Percentiles rank a stretch among this genome's conserved stretches.
Conservation (phyloP, 768 basidiomycete genomes). For the Sistotremastrum suecicum region DNA sequence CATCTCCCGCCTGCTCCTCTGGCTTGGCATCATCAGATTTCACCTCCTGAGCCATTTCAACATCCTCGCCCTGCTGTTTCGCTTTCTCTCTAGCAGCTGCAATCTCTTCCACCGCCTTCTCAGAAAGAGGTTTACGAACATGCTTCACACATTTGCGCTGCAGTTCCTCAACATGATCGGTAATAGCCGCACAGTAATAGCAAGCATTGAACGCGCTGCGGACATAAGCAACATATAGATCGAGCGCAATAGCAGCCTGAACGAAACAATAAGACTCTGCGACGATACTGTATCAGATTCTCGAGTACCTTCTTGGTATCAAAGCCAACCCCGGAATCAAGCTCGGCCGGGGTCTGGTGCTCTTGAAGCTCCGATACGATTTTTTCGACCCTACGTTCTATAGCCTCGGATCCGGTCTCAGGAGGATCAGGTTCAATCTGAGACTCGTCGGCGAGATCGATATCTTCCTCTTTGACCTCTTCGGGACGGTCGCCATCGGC, state of each 20-base stretch:
- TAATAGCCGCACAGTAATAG: slow-evolving; percentile 93
- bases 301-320: slow-evolving; percentile 55
- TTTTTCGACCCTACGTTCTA: slow-evolving; percentile 71
- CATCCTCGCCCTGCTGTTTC: slow-evolving; percentile 14
- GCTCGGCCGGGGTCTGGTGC: slow-evolving; percentile 31
- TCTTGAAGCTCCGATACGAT: slow-evolving; percentile 56
- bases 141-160: slow-evolving; percentile 92
- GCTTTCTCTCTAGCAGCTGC: slow-evolving; percentile 35
- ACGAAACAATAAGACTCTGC: slow-evolving; percentile 12
- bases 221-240: slow-evolving; percentile 87
- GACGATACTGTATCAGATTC: slow-evolving; percentile 4
- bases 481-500: slow-evolving; percentile 13
- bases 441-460: slow-evolving; percentile 17
- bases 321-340: slow-evolving; percentile 48
- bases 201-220: slow-evolving; percentile 88
- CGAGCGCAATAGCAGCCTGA: slow-evolving; percentile 71
- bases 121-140: slow-evolving; percentile 61
- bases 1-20: slow-evolving; percentile 25
- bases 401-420: slow-evolving; percentile 60
- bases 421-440: slow-evolving; percentile 30
- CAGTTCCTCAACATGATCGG: slow-evolving; percentile 89
- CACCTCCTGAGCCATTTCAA: slow-evolving; percentile 34
- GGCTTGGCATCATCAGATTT: slow-evolving; percentile 21
- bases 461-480: slow-evolving; percentile 28
- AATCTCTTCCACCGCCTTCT: slow-evolving; percentile 44